Evolutionary conservation across 352 stramenopile genomes (phyloP), one percentile per base, ranked within the genome.

Genomic region (Peronospora farinosa): DNA sequence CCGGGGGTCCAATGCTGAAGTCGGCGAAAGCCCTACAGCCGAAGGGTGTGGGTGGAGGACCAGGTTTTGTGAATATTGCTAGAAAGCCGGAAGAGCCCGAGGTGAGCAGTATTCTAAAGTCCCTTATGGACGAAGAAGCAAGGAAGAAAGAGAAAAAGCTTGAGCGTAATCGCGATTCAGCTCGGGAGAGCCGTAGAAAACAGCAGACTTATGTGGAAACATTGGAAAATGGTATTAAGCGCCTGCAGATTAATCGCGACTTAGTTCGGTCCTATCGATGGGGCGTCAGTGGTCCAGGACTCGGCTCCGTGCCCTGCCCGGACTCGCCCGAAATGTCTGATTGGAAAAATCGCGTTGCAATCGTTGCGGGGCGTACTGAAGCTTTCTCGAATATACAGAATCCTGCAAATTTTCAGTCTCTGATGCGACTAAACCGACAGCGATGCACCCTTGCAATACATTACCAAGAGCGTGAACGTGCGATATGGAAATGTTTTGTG

Each of bases 81-180:
- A 69, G 78, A 17, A 91, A 92, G 47, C 83, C 83, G 0, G 80
- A 89, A 27, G 74, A 89, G 43, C 78, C 80, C 0, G 74, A 86
- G 38, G 77, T 92, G 45, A 92, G 80, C 60, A 88, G 71, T 42
- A 92, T 94, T 49, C 63, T 94, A n/a, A 84, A 91, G 53, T 86
- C 77, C 33, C 70, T 94, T 1, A 88, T 94, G 75, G 67, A 89
- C 9, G 83, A 94, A 58, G 80, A 94, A 52, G 79, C 83, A 25
- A 88, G 91, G 63, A 94, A 94, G 51, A 91, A 91, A 46, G 80
- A 90, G 51, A 91, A 92, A 52, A 94, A 94, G 36, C 80, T 94
- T 5, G 83, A 94, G 44, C 80, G 83, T 10, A 94, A 94, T 60
- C 83, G 83, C 21, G 83, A 94, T 36, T 94, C 83, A 13, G 83